Base-by-base conservation (phyloP, 179 eudicot species). In the Patellifolia procumbens region DNA sequence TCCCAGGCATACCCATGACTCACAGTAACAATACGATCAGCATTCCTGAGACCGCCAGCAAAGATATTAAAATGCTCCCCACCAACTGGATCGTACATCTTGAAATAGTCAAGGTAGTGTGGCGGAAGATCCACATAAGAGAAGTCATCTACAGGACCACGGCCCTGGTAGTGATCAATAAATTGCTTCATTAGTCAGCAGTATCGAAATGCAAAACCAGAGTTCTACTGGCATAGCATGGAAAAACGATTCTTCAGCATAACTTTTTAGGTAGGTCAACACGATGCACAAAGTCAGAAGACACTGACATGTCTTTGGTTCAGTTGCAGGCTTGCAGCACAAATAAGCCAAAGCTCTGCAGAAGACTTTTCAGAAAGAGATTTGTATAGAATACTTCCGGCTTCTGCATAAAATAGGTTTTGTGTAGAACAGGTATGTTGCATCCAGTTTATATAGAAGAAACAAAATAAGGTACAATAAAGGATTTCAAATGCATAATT, bases 1-100 rank as follows among this genome's bases (percentile, higher is more conserved):
- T 96, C 99, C 99, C 98, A 83, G 5, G 98, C 86, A 72, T 96
- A 96, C 39, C 97, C 98, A 66, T 89, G 97, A 80, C 99, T 96
- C 45, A 93, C 99, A 31, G 98, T 93, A 64, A 96, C 93, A 16
- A 93, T 80, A 42, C 98, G 98, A 62, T 96, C 98, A 22, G 98
- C 98, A 11, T 91, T 76, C 59, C 90, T 96, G 9, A 96, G 70
- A 75, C 99, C 98, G 31, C 91, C 98, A 7, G 99, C 98, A 74
- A 93, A 91, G 80, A 91, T 91, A 77, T 96, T 96, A 78, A 87
- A 87, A 86, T 96, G 99, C 72, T 88, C 96, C 7, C 99, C 99
- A 12, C 99, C 99, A 26, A 96, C 74, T 0, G 99, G 99, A 77
- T 96, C 98, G 29, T 84, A 87, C 81, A 93, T 4, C 78, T 74